phyloP scores from a whole-genome alignment of 2,329 filamentous ascomycete genomes.

The Apiospora malaysiana region DNA sequence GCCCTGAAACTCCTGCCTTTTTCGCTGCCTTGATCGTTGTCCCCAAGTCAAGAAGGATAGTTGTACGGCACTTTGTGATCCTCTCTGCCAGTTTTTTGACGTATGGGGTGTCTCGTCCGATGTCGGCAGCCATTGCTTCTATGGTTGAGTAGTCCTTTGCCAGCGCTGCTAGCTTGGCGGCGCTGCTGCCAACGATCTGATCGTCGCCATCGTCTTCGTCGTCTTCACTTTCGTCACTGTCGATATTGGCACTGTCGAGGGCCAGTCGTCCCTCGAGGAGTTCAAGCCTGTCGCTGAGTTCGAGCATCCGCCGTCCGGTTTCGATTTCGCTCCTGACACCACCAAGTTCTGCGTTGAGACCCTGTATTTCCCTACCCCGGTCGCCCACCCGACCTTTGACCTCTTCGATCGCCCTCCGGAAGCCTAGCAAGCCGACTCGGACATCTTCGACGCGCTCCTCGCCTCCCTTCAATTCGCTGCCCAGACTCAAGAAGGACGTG shows the following conservation, averaged over 20 bases:
- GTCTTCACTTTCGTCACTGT: conserved; percentile 49
- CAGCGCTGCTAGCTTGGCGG: conserved; percentile 51
- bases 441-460: conserved; percentile 93
- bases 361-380: conserved; percentile 66
- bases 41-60: conserved; percentile 60
- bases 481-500: conserved; percentile 85
- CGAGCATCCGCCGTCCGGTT: conserved; percentile 65
- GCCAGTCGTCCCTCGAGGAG: conserved; percentile 69
- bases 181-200: conserved; percentile 50
- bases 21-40: conserved; percentile 52
- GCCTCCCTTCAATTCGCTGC: conserved; percentile 80
- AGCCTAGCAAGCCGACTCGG: conserved; percentile 83
- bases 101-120: conserved; percentile 56
- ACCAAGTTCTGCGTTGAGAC: conserved; percentile 69
- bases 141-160: conserved; percentile 53
- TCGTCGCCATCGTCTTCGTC: conserved; percentile 38
- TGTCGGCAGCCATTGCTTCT: conserved; percentile 47
- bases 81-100: conserved; percentile 59
- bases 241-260: conserved; percentile 51
- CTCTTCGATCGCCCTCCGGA: conserved; percentile 80
- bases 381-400: conserved; percentile 70
- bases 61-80: conserved; percentile 59
- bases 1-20: conserved; percentile 49
- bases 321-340: conserved; percentile 69
- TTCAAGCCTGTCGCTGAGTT: conserved; percentile 67